These are phyloP conservation scores for Alternaria atra DNA, from an alignment of 2,329 filamentous ascomycete genomes.

Conservation along the genomic window DNA sequence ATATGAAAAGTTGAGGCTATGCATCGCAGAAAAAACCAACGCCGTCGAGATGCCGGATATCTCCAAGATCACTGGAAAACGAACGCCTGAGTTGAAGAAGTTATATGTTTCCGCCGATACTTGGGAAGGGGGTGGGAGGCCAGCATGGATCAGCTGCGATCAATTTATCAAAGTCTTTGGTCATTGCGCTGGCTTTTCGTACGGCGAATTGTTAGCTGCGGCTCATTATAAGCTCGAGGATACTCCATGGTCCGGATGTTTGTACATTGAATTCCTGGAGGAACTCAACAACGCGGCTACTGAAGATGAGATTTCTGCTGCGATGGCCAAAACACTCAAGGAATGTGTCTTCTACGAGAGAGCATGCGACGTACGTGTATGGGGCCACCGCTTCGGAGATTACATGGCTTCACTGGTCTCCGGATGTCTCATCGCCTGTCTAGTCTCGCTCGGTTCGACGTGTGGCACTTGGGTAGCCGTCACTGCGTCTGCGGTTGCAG, in stretches of 20 bases:
- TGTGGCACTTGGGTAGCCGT: too few relatives aligned
- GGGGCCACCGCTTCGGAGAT: too few relatives aligned
- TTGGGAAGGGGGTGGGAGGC: background rate
- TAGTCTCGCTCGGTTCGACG: too few relatives aligned
- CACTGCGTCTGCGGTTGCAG: too few relatives aligned
- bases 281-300: background rate
- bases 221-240: background rate
- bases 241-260: background rate
- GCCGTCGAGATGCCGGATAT: background rate
- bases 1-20: background rate
- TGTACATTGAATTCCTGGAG: background rate
- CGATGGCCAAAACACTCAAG: too few relatives aligned
- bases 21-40: background rate
- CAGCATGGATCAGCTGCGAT: background rate
- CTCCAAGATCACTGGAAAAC: background rate
- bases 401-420: too few relatives aligned
- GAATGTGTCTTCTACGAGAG: too few relatives aligned
- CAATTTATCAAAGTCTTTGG: background rate
- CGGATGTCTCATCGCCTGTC: too few relatives aligned
- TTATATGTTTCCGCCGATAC: background rate
- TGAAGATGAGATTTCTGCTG: too few relatives aligned
- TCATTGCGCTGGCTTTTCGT: background rate
- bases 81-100: background rate
- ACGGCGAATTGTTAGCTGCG: background rate
- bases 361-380: too few relatives aligned